Percentiles rank a stretch among this genome's conserved stretches.
Evolutionary conservation across 2,329 filamentous ascomycete genomes (phyloP).

Genomic region (Camptophora hylomeconis): DNA sequence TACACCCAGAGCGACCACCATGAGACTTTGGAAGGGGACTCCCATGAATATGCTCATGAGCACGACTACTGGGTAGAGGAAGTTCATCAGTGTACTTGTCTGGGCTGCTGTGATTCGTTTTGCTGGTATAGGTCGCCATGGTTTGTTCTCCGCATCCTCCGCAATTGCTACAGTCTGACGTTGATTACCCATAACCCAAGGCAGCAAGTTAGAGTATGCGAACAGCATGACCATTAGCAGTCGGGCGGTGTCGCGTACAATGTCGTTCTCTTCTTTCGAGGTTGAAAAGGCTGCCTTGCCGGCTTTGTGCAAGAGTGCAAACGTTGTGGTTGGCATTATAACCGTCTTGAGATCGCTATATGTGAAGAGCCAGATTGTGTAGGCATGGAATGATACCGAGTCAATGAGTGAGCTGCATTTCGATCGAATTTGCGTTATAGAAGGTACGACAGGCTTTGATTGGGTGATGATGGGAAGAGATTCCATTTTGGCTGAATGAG

Average conservation of each 20-base stretch:
- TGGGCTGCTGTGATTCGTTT: neutral
- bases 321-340: slow-evolving; percentile 10
- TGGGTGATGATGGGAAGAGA: too few species aligned
- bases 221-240: neutral
- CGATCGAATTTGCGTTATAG: too few species aligned
- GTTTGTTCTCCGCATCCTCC: neutral
- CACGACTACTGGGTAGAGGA: too few species aligned
- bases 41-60: too few species aligned
- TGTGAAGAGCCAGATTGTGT: slow-evolving; percentile 17
- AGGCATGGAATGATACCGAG: slow-evolving; percentile 8
- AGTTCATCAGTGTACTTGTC: neutral
- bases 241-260: neutral
- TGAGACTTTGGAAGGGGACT: too few species aligned
- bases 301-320: slow-evolving; percentile 2
- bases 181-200: neutral
- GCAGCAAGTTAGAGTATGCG: neutral
- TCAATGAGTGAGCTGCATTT: too few species aligned
- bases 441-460: too few species aligned
- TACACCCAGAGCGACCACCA: too few species aligned
- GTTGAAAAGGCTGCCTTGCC: neutral
- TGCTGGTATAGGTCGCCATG: neutral
- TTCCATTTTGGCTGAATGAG: too few species aligned
- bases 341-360: slow-evolving; percentile 17
- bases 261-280: neutral
- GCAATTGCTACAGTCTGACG: neutral